Base-by-base conservation (phyloP, 2,329 filamentous ascomycete species). In the Fusarium zealandicum region DNA sequence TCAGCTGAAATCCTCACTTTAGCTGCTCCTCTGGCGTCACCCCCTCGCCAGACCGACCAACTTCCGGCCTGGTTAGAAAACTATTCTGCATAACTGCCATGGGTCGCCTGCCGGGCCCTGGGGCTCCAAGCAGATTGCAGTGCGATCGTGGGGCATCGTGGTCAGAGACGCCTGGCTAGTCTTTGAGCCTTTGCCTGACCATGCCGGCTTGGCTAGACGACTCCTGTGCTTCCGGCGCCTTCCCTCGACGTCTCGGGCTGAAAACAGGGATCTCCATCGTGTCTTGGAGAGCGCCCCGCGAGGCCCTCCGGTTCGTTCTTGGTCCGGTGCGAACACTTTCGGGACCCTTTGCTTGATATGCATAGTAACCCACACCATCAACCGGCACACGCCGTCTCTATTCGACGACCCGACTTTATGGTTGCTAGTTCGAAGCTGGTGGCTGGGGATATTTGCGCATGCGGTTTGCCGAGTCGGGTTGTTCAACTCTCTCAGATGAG, bases 1-100 rank as follows among this genome's bases (percentile, higher is more conserved):
- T 74, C 72, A 74, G 72, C 72, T 74, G 72, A 73, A 70, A 63
- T 54, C 57, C 60, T 63, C 66, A 61, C 63, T 63, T 62, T 67
- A 65, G 59, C 48, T 48, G 48, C 50, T 41, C 44, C 50, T 63
- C 63, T 66, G 63, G 65, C 58, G 60, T 66, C 65, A 66, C 63
- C 63, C 61, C 61, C 51, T 67, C 63, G 37, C 54, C 57, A 66
- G 56, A 49, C 41, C 37, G 38, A 27, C 46, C 55, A 59, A 55
- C 54, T 50, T 62, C 53, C 41, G 56, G 58, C 57, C 55, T 58
- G 62, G 50, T 54, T 49, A 38, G 49, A 32, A 38, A 61, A 58
- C 42, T 50, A 51, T 54, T 57, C 49, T 67, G 54, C 61, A 61
- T 51, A 54, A 33, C 51, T 49, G 43, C 35, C 43, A 53, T 52